Evolutionary conservation across 2,329 filamentous ascomycete species (phyloP), one percentile per base, ranked within the genome.

Genomic region (Aspergillus sojae): DNA sequence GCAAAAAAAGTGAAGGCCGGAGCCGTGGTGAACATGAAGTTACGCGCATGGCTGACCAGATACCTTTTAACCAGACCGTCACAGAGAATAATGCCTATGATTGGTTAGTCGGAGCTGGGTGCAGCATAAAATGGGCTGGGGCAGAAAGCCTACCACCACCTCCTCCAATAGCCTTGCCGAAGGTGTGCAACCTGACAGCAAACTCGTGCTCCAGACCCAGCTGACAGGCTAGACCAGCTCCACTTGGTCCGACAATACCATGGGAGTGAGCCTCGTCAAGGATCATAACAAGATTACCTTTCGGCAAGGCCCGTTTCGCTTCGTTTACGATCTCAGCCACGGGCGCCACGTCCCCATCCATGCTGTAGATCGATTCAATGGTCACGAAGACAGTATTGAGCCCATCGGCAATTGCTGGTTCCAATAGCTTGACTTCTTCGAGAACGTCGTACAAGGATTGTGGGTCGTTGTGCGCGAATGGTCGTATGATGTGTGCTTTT

Each of bases 341-440:
- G 1, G 68, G 68, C 14, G 75, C 78, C 0, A 81, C 54, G 61
- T 83, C 82, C 1, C 81, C 81, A 52, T 83, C 81, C 81, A 83
- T 82, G 62, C 80, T 82, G 63, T 83, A 83, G 23, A 81, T 52
- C 3, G 71, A 74, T 65, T 83, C 81, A 1, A 83, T 74, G 0
- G 75, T 71, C 3, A 84, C 67, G 16, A 83, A 69, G 10, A 83
- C 69, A 7, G 69, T 77, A 1, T 71, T 39, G 2, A 52, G 36
- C 3, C 65, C 64, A 30, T 59, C 46, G n/a, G 41, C 41, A 28
- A 67, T 56, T 12, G 26, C 54, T n/a, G 55, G 45, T 16, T 54
- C 28, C 36, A 45, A 9, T 21, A 58, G 26, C 16, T 50, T 45
- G 10, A 60, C 48, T 3, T 53, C 54, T 6, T 41, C 23, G n/a